Base-by-base conservation (phyloP, 495 filamentous ascomycete genomes). In the Aspergillus diversus region DNA sequence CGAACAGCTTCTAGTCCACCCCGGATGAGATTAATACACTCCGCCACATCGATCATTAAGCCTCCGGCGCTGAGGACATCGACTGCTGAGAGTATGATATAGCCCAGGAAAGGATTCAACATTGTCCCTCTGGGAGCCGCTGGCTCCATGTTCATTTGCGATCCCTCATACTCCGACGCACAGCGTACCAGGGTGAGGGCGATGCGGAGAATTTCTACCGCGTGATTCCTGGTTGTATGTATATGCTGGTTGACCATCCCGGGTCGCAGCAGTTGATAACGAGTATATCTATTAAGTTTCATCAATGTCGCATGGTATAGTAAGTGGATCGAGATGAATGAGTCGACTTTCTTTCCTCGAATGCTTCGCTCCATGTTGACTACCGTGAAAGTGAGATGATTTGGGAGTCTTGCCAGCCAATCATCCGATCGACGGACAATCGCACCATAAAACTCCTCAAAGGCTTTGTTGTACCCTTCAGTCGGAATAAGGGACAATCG, bases 201-300 rank as follows among this genome's bases (percentile, higher is more conserved):
- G 33, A 80, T 77, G 0, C 68, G 68, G 15, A 84, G 65, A 6
- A 81, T 73, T 48, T 76, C 72, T 11, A 75, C 74, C 3, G 82
- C 81, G 52, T 82, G 78, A 17, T 75, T 76, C 59, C 75, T 57
- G 12, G 80, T 73, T 31, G 73, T 62, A 33, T 72, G 71, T n/a
- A 81, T 69, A 61, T 78, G 75, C 46, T 77, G 74, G 12, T 59
- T 58, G 3, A 80, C 49, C 27, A 73, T 63, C 1, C 72, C 69
- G 0, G 69, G 48, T 17, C 59, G 71, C 5, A 83, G 67, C 47
- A 64, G 71, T 2, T 71, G 71, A n/a, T 69, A 69, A 11, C 81
- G 83, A 5, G 79, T 80, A 62, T 88, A 81, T 42, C 89, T 81
- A 63, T 90, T 87, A 7, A 90, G 76, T 48, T 85, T 84, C 74